A percentile compares a stretch with the other conserved stretches of the same genome.
These are phyloP conservation scores for Suzukiozyma palmioleophila DNA, from an alignment of 1,139 yeast species.

Conservation along the genomic window DNA sequence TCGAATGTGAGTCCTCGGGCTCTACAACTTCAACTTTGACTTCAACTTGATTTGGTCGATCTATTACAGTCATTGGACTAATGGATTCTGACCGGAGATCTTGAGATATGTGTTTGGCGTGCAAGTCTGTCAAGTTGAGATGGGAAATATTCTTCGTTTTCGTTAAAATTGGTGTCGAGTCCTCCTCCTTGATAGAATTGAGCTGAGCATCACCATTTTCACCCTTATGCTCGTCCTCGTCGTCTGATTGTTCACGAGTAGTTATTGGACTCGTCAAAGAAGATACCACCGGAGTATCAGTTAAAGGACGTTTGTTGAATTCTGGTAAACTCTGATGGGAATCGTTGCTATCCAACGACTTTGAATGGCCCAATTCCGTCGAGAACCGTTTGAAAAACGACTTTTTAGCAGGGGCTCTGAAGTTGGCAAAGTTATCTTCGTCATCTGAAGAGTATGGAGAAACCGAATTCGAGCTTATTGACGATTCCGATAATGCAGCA, in stretches of 20 bases:
- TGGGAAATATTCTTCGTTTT: slow-evolving; percentile 40
- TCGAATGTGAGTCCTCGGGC: slow-evolving; percentile 5
- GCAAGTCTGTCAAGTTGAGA: slow-evolving; percentile 35
- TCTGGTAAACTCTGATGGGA: slow-evolving; percentile 37
- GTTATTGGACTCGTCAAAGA: slow-evolving; percentile 49
- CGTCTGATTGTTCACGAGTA: slow-evolving; percentile 28
- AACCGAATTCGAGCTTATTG: slow-evolving; percentile 2
- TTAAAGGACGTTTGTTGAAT: slow-evolving; percentile 64
- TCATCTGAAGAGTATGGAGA: slow-evolving; percentile 2
- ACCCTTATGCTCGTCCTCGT: slow-evolving; percentile 15
- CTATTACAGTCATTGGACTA: slow-evolving; percentile 12
- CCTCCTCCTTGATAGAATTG: slow-evolving; percentile 6
- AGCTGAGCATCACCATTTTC: slow-evolving; percentile 9
- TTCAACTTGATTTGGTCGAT: slow-evolving; percentile 1
- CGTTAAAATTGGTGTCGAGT: slow-evolving; percentile 10
- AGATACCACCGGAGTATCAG: slow-evolving; percentile 68
- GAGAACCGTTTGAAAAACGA: background rate
- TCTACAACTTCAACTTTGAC: slow-evolving; percentile 1
- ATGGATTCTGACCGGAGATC: slow-evolving; percentile 9
- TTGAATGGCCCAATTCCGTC: slow-evolving; percentile 2
- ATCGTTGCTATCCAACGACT: slow-evolving; percentile 3
- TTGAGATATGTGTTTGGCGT: slow-evolving; percentile 4
- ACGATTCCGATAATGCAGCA: slow-evolving; percentile 1
- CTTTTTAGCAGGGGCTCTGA: background rate
- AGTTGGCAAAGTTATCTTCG: background rate